Conservation (phyloP, 2,329 filamentous ascomycete species). For the Aureobasidium lini region DNA sequence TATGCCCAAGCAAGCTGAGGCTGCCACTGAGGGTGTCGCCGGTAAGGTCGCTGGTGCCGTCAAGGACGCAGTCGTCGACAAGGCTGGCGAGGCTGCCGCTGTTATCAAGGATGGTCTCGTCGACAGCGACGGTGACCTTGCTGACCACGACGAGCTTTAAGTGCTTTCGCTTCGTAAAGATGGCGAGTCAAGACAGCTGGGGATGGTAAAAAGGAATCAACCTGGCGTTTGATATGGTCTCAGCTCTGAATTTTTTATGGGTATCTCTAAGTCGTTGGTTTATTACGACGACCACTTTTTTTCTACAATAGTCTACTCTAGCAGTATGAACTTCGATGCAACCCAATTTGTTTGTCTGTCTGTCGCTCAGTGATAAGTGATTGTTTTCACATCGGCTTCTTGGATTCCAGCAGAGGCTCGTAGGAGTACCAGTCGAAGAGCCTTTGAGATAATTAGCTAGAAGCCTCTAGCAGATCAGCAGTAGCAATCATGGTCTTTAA, state of each 20-base stretch:
- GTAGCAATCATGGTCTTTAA: too few species aligned
- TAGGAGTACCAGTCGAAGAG: too few species aligned
- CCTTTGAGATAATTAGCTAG: too few species aligned
- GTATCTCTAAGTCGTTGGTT: constrained; percentile 6
- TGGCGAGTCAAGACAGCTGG: background rate
- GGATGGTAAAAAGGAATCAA: background rate
- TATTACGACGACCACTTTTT: background rate
- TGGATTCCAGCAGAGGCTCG: too few species aligned
- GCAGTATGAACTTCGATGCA: constrained; percentile 6
- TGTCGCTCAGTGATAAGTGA: background rate
- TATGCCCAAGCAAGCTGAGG: constrained; percentile 38
- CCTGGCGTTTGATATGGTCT: background rate
- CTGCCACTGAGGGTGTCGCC: constrained; percentile 23
- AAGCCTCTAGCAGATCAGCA: too few species aligned
- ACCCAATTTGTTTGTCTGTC: background rate
- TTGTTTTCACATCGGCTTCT: too few species aligned
- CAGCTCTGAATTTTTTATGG: background rate
- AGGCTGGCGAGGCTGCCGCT: constrained; percentile 25
- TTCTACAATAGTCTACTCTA: constrained; percentile 1
- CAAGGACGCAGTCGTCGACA: constrained; percentile 19
- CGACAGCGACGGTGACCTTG: constrained; percentile 25
- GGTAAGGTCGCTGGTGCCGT: constrained; percentile 30
- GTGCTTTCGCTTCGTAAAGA: background rate
- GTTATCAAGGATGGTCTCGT: constrained; percentile 24
- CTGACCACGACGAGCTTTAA: constrained; percentile 68